A percentile compares a stretch with the other conserved stretches of the same genome.
phyloP scores from a whole-genome alignment of 371 early-diverging fungal species.

The Batkoa obscura region DNA sequence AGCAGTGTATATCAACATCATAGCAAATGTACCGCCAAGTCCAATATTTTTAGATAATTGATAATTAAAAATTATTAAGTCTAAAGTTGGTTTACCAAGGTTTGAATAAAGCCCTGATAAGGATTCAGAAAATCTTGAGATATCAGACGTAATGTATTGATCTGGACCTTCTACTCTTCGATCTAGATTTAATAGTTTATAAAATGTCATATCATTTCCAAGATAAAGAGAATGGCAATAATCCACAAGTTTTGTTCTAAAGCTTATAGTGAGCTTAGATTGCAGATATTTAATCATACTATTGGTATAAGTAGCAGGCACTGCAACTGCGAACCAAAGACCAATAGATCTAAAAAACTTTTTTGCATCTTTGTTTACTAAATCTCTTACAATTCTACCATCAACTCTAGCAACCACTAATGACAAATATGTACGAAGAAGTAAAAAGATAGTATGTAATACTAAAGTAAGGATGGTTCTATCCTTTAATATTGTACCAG shows the following conservation, averaged over 20 bases:
- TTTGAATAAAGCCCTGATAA: slow-evolving; percentile 58
- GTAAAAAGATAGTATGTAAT: slow-evolving; percentile 67
- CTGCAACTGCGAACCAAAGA: slow-evolving; percentile 89
- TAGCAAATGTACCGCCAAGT: slow-evolving; percentile 38
- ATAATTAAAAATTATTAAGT: slow-evolving; percentile 66
- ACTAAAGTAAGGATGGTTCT: slow-evolving; percentile 63
- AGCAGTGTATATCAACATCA: slow-evolving; percentile 43
- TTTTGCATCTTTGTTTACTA: slow-evolving; percentile 29
- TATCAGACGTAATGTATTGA: slow-evolving; percentile 72
- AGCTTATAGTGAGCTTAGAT: slow-evolving; percentile 76
- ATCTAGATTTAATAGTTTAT: slow-evolving; percentile 65
- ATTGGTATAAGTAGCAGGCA: slow-evolving; percentile 95
- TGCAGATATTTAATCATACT: slow-evolving; percentile 85
- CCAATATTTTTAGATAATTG: slow-evolving; percentile 64
- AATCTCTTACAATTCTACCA: slow-evolving; percentile 77
- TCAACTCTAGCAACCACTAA: slow-evolving; percentile 86
- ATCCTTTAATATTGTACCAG: slow-evolving; percentile 22
- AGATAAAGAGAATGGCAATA: slow-evolving; percentile 65
- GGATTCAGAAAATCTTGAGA: slow-evolving; percentile 62
- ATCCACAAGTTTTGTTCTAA: slow-evolving; percentile 61
- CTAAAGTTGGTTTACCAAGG: slow-evolving; percentile 67
- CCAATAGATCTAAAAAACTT: slow-evolving; percentile 40
- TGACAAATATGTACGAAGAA: slow-evolving; percentile 77
- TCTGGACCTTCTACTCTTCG: slow-evolving; percentile 69
- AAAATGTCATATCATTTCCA: slow-evolving; percentile 51